These are phyloP conservation scores for Arthroderma sp. DNA, from an alignment of 2,329 filamentous ascomycete genomes.

Conservation along the genomic window DNA sequence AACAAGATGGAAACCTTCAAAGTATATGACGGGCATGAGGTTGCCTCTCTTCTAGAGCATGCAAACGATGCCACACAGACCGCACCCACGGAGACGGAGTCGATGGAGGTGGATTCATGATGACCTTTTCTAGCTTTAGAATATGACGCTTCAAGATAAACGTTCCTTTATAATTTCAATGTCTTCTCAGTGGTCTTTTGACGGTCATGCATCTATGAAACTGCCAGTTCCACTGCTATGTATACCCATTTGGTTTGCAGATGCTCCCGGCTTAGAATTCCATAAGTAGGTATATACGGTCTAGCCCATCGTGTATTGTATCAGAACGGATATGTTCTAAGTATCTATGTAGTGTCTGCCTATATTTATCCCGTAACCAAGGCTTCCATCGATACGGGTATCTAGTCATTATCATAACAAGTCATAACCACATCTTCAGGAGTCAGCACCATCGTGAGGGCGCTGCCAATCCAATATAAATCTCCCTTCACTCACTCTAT, in stretches of 20 bases:
- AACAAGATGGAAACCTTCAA: conserved; percentile 63
- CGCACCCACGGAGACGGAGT: conserved; percentile 36
- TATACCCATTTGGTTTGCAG: no score
- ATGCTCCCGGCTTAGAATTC: no score
- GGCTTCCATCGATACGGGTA: no score
- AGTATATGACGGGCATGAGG: conserved; percentile 78
- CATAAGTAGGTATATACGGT: no score
- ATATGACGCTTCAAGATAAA: not conserved
- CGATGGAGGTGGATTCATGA: conserved; percentile 45
- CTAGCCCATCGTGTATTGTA: no score
- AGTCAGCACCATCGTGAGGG: not conserved
- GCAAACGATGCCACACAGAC: conserved; percentile 39
- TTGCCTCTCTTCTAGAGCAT: conserved; percentile 74
- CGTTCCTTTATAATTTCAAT: not conserved
- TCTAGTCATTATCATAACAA: no score
- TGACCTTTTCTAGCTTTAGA: not conserved
- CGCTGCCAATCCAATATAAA: conserved; percentile 64
- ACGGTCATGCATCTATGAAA: no score
- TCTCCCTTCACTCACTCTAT: conserved; percentile 60
- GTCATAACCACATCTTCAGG: not conserved
- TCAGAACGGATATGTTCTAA: no score
- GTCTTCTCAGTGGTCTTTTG: no score
- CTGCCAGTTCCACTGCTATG: no score
- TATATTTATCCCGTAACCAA: no score
- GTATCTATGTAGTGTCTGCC: no score